Conservation (phyloP, 805 yeast species). For the Metschnikowia cerradonensis region DNA sequence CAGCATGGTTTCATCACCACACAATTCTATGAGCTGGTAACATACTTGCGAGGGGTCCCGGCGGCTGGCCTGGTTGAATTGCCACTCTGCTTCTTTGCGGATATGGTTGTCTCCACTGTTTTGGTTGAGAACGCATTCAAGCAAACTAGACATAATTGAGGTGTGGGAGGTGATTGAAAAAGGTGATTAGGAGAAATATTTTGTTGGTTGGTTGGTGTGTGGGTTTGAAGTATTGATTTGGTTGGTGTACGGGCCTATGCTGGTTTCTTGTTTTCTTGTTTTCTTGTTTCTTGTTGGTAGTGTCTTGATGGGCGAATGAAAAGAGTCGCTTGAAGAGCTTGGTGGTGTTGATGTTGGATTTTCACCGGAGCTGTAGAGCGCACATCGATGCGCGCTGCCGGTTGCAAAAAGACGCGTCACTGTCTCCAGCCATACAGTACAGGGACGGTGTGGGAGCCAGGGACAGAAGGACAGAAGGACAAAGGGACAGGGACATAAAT, state of each 20-base stretch:
- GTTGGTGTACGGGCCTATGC: background rate
- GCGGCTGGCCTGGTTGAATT: constrained; percentile 40
- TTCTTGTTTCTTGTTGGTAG: too few relatives aligned
- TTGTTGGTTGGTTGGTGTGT: too few relatives aligned
- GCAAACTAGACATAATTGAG: background rate
- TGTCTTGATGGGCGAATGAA: too few relatives aligned
- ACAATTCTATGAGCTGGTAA: constrained; percentile 29
- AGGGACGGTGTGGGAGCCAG: too few relatives aligned
- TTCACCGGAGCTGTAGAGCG: background rate
- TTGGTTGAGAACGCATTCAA: constrained; percentile 23
- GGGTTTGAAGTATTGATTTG: background rate
- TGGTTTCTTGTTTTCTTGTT: too few relatives aligned
- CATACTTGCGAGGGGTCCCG: constrained; percentile 49
- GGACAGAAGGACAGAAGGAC: too few relatives aligned
- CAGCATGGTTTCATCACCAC: constrained; percentile 4
- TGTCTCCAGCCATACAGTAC: background rate
- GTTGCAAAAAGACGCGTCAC: background rate
- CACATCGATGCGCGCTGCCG: background rate
- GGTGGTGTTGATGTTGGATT: too few relatives aligned
- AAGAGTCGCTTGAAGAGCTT: too few relatives aligned
- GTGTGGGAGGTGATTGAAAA: too few relatives aligned
- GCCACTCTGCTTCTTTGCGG: constrained; percentile 52
- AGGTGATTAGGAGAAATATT: too few relatives aligned
- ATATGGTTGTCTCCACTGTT: constrained; percentile 45
- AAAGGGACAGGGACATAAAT: too few relatives aligned